Evolutionary conservation across 345 rosid genomes (phyloP).

Genomic region (Salix viminalis): DNA sequence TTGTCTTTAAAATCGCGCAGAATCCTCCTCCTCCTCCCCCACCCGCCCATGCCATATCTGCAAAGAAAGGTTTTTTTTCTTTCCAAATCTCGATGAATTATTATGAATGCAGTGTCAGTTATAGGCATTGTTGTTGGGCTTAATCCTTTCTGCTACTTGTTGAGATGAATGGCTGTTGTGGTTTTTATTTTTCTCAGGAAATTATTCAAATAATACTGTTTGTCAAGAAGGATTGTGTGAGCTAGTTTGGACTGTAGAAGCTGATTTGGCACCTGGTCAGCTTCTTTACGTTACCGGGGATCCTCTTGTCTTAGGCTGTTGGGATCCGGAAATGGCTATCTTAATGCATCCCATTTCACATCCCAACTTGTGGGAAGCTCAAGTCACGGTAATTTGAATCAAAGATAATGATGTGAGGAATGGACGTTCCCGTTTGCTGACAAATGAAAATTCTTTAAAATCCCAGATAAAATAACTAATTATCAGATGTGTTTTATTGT

Average conservation of each 20-base stretch:
- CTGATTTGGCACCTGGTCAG: slow-evolving; percentile 61
- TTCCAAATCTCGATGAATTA: no score
- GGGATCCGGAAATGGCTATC: slow-evolving; percentile 77
- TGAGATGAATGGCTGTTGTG: slow-evolving; percentile 23
- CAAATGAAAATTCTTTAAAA: neutral
- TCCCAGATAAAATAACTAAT: neutral
- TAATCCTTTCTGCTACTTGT: slow-evolving; percentile 15
- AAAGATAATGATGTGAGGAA: neutral
- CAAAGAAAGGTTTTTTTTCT: no score
- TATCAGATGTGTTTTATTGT: no score
- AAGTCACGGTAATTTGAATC: slow-evolving; percentile 56
- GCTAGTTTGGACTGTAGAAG: slow-evolving; percentile 78
- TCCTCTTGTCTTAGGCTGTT: slow-evolving; percentile 63
- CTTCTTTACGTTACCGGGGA: slow-evolving; percentile 73
- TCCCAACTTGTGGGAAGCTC: slow-evolving; percentile 65
- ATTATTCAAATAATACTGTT: slow-evolving; percentile 28
- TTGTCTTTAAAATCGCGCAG: no score
- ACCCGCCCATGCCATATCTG: no score
- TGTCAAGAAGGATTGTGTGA: slow-evolving; percentile 47
- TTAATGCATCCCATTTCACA: slow-evolving; percentile 56
- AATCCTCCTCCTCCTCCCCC: no score
- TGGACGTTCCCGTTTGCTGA: no score
- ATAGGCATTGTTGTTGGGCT: slow-evolving; percentile 13
- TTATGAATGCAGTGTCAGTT: no score
- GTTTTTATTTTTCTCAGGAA: slow-evolving; percentile 45